Conservation (phyloP, 441 rosid genomes). For the Pelargonium fulgidum region DNA sequence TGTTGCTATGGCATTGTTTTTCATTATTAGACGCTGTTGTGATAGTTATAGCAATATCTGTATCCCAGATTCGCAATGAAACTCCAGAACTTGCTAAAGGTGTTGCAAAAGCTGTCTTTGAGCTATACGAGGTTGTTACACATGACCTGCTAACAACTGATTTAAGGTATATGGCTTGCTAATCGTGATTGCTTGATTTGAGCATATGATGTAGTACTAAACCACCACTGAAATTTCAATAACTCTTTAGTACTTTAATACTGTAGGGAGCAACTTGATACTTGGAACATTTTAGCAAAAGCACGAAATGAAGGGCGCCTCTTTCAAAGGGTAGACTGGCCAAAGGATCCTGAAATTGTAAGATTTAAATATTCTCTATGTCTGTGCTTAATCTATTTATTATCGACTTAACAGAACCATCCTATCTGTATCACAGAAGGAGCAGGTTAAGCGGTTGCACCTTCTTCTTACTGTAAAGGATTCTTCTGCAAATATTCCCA, state of each 20-base stretch:
- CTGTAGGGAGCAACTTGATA: conserved; percentile 91
- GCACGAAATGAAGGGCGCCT: conserved; percentile 87
- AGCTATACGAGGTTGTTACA: conserved; percentile 80
- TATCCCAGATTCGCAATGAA: conserved; percentile 62
- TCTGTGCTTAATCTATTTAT: conserved; percentile 23
- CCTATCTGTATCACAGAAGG: conserved; percentile 52
- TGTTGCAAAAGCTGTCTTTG: conserved; percentile 82
- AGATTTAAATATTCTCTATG: conserved; percentile 19
- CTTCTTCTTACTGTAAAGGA: conserved; percentile 98
- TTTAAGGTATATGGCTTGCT: conserved; percentile 54
- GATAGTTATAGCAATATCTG: conserved; percentile 10
- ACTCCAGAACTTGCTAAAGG: conserved; percentile 74
- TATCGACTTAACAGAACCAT: conserved; percentile 12
- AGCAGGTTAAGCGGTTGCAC: conserved; percentile 89
- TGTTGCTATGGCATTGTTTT: conserved; percentile 17
- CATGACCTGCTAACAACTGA: conserved; percentile 76
- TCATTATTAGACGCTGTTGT: conserved; percentile 18
- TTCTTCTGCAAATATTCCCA: conserved; percentile 86
- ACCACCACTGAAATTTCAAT: not conserved
- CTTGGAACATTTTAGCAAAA: conserved; percentile 84
- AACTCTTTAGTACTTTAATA: conserved; percentile 19
- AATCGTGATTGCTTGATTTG: conserved; percentile 10
- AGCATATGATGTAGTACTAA: not conserved
- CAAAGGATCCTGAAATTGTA: conserved; percentile 89
- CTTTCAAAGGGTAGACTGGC: conserved; percentile 88